Evolutionary conservation across 805 yeast genomes (phyloP), one percentile per base, ranked within the genome.

Genomic region (Saccharomycopsis oosterbeekiorum): DNA sequence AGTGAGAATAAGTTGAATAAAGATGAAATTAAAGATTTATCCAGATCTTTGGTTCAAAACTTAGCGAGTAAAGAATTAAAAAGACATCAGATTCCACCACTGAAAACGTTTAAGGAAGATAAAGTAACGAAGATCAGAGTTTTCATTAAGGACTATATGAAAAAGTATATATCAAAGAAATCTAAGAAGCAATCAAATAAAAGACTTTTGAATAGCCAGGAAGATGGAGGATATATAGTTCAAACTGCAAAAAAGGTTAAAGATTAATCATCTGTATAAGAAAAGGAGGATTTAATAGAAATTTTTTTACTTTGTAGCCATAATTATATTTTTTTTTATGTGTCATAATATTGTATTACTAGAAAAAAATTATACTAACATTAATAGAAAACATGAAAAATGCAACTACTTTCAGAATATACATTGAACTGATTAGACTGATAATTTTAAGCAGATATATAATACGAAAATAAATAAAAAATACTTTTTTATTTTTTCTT

Each of bases 11-110:
- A 83, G 59, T 76, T 93, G 24, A 91, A 90, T 4, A 84, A 83
- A 62, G 96, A 88, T 4, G 78, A 83, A 60, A 69, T 89, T 58
- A 93, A 92, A 73, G 79, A 79, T 43, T 86, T 91, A 72, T 89
- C 97, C 1, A 81, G 83, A 63, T 97, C 91, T 57, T 83, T 93
- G 61, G 90, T 86, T 4, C 80, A 84, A 65, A 73, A 76, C 0
- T 75, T 94, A 54, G 82, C 84, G 0, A 78, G 79, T 4, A 94
- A 93, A 70, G 97, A 90, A 70, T 57, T 80, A 61, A 80, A 78
- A 62, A 75, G 80, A 59, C 78, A 74, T 59, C 64, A 64, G 2
- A 64, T 71, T 36, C 72, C 73, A 59, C 84, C 85, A 2, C 86
- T 90, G 1, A 66, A 68, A 14, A 85, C 84, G 61, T 76, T 89